These are phyloP conservation scores for Didymella exigua DNA, from an alignment of 2,329 filamentous ascomycete species.

Conservation along the genomic window DNA sequence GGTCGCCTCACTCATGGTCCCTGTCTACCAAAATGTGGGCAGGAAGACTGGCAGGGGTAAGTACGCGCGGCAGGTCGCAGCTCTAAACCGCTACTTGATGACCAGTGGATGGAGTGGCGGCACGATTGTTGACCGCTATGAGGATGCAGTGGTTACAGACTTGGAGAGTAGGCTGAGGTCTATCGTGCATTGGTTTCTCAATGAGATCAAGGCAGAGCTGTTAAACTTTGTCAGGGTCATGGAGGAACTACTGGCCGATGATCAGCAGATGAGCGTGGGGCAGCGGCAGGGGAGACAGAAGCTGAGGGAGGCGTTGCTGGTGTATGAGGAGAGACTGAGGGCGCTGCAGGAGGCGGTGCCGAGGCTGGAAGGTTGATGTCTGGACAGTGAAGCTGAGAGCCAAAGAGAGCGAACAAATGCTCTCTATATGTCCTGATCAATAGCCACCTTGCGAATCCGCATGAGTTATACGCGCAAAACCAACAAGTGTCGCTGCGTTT, in stretches of 20 bases:
- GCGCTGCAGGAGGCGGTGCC: neutral
- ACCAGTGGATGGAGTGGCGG: conserved; percentile 6
- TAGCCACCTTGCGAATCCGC: no score
- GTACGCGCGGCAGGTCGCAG: conserved; percentile 7
- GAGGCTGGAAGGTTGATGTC: neutral
- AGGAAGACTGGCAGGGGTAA: conserved; percentile 3
- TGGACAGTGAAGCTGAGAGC: no score
- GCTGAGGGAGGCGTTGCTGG: conserved; percentile 2
- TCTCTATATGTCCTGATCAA: no score
- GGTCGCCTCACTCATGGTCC: conserved; percentile 10
- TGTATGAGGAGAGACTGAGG: conserved; percentile 6
- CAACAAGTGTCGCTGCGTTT: no score
- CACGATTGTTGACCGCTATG: conserved; percentile 12
- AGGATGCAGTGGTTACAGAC: conserved; percentile 5
- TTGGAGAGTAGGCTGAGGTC: conserved; percentile 4
- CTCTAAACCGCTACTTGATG: conserved; percentile 9
- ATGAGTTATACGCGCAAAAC: no score
- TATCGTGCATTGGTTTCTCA: conserved; percentile 11
- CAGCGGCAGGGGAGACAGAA: conserved; percentile 9
- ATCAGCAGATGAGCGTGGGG: conserved; percentile 10
- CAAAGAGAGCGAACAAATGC: no score
- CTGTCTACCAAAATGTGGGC: conserved; percentile 4
- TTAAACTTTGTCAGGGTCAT: conserved; percentile 12
- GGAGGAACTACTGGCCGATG: conserved; percentile 8
- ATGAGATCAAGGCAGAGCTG: conserved; percentile 10